Conservation (phyloP, 2,329 filamentous ascomycete genomes). For the Lachnellula subtilissima region DNA sequence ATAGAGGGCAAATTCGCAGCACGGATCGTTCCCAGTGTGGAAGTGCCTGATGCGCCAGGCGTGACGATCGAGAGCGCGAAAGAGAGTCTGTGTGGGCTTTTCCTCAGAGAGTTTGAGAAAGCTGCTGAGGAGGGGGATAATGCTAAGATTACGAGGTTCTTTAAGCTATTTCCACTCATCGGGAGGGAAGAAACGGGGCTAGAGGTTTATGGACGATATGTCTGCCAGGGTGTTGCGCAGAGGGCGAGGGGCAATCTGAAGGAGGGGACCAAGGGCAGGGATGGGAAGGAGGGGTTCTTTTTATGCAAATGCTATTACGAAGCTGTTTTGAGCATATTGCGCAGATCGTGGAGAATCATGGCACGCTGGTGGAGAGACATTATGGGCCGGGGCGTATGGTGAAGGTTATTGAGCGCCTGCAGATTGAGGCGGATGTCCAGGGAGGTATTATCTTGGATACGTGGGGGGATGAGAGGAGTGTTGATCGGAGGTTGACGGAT, state of each 20-base stretch:
- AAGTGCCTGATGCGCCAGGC: conserved; percentile 87
- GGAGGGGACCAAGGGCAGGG: conserved; percentile 54
- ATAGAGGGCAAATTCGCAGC: conserved; percentile 82
- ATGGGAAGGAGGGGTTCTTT: conserved; percentile 79
- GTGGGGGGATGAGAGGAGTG: conserved; percentile 80
- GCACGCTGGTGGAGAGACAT: conserved; percentile 84
- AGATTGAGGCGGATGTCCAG: conserved; percentile 93
- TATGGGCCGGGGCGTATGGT: conserved; percentile 93
- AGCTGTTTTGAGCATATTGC: conserved; percentile 97
- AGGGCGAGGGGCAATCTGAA: conserved; percentile 77
- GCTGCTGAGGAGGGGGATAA: conserved; percentile 84
- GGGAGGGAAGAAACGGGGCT: conserved; percentile 82
- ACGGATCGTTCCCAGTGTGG: conserved; percentile 88
- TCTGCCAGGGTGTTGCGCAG: conserved; percentile 88
- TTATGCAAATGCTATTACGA: conserved; percentile 85
- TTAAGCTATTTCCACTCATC: conserved; percentile 95
- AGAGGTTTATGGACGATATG: conserved; percentile 92
- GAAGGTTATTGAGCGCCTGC: conserved; percentile 84
- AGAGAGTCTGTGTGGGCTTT: conserved; percentile 84
- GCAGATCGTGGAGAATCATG: conserved; percentile 90
- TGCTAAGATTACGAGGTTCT: conserved; percentile 87
- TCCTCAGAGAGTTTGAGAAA: conserved; percentile 91
- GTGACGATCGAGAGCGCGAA: conserved; percentile 82
- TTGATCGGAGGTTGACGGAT: conserved; percentile 85
- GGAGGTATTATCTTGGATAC: conserved; percentile 93